Base-by-base conservation (phyloP, 345 rosid species). In the Trapa bicornis region DNA sequence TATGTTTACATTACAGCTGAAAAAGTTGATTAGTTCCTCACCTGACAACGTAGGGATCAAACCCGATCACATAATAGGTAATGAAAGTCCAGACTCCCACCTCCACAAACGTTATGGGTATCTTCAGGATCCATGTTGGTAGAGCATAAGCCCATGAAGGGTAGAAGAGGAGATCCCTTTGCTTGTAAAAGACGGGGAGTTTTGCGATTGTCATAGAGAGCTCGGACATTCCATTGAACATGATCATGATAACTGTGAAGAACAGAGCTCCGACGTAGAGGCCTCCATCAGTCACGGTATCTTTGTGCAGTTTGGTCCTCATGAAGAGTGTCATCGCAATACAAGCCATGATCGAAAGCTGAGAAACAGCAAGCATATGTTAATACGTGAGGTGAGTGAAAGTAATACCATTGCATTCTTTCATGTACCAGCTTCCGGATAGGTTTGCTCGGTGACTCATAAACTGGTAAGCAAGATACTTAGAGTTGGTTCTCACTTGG, bases 101-200 rank as follows among this genome's bases (percentile, higher is more conserved):
- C 67, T 83, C 86, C 39, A 73, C 33, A 36, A 80, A 57, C 5
- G 80, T 54, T 38, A 82, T 45, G 0, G 86, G 84, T 38, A 78
- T 72, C 72, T 80, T 75, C 13, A 83, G 75, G 67, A 83, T 73
- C 86, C 86, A 83, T n/a, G 73, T 41, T 7, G 84, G 86, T 47
- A 83, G 57, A 70, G 86, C 58, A 64, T 72, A 83, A 6, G 76
- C 76, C 86, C 84, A 80, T 13, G 82, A 22, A 17, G 86, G 86
- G 70, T 62, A 83, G 79, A 83, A 83, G 15, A 72, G 65, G 48
- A 80, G 75, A 17, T 80, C 82, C 63, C 84, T 78, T 73, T 83
- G 86, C 70, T 83, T 83, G 76, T 78, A 83, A 41, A 83, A 78
- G 41, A 83, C 82, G n/a, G 80, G 84, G 68, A 83, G 84, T 73